Base-by-base conservation (phyloP, 345 rosid species). In the Aquilaria sinensis region DNA sequence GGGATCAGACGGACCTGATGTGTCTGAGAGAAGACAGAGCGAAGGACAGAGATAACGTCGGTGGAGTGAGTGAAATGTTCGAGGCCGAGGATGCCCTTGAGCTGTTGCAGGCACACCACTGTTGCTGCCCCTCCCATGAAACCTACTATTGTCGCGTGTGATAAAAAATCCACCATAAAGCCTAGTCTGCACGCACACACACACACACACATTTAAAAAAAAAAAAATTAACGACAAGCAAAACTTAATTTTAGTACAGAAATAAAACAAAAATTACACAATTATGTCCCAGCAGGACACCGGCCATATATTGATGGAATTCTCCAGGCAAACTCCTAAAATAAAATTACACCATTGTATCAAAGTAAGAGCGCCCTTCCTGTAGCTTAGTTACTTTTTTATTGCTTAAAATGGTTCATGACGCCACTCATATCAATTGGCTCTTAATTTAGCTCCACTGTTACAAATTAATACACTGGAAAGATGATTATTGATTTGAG, bases 51-150 rank as follows among this genome's bases (percentile, higher is more conserved):
- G 68, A 87, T 51, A 56, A 92, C 13, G 62, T 92, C 92, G 5
- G 98, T 89, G 31, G 79, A 73, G 33, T 72, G 92, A 14, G 98
- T 92, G 74, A 92, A 89, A 53, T 67, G 89, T 1, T 58, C 71
- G 16, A 92, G 90, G 11, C 98, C 96, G 12, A 92, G 81, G 10
- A 92, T 69, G 50, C 90, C 96, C 72, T 89, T 92, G 0, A 92
- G 81, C 75, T 87, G 98, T 51, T 92, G 98, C 56, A 89, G 65
- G 57, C 85, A 79, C 12, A 92, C 96, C 57, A 92, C 95, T 2
- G 98, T 89, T 3, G 98, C 98, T 23, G 95, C 98, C 58, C 98
- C 98, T 60, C 74, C 98, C 98, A 89, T 92, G 79, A 92, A 92
- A 15, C 98, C 98, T 70, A 92, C 85, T 31, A 89, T 92, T 55